Conservation (phyloP, 768 basidiomycete genomes). For the Exidia glandulosa region DNA sequence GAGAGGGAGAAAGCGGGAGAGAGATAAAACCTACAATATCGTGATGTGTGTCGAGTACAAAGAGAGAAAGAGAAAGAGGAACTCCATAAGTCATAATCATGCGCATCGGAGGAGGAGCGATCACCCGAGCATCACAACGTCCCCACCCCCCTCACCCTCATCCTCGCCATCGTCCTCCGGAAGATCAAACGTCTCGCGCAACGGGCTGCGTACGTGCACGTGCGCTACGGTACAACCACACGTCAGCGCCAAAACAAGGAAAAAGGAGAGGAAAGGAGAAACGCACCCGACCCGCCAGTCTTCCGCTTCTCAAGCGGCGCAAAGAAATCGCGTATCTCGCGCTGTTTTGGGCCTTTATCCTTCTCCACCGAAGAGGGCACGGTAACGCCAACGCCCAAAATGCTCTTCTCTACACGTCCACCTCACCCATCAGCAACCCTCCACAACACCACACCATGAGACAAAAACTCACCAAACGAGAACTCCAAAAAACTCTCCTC, state of each 20-base stretch:
- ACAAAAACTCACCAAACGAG: neutral
- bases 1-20: too few relatives aligned
- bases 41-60: too few relatives aligned
- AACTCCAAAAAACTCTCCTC: neutral
- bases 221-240: neutral
- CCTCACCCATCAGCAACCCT: too few relatives aligned
- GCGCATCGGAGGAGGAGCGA: too few relatives aligned
- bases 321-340: neutral
- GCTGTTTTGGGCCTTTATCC: too few relatives aligned
- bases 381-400: neutral
- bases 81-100: too few relatives aligned
- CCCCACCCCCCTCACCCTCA: neutral
- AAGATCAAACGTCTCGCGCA: neutral
- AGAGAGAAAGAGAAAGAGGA: too few relatives aligned
- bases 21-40: too few relatives aligned
- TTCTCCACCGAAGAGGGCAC: neutral
- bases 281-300: neutral
- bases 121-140: too few relatives aligned
- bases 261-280: neutral
- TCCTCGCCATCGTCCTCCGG: neutral
- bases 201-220: neutral
- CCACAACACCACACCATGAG: too few relatives aligned
- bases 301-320: neutral
- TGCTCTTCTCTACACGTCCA: neutral
- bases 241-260: neutral